Conservation (phyloP, 805 yeast genomes). For the Candida ovalis region DNA sequence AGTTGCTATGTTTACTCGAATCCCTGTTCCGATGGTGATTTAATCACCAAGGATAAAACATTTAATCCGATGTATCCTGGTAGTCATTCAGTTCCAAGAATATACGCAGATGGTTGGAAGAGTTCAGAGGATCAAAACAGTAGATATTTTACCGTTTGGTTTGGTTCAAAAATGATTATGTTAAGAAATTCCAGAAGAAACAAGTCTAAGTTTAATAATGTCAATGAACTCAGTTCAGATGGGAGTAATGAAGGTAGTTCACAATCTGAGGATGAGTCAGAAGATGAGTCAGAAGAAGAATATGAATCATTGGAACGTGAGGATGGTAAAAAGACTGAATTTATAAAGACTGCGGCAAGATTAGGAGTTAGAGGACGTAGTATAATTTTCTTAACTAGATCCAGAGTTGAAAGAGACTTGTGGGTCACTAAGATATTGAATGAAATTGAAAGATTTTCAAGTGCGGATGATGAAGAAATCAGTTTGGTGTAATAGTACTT, state of each 20-base stretch:
- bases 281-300: not conserved
- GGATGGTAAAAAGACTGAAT: constrained; percentile 23
- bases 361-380: constrained; percentile 66
- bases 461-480: constrained; percentile 17
- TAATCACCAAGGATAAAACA: constrained; percentile 38
- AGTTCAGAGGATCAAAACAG: constrained; percentile 73
- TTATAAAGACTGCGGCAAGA: constrained; percentile 43
- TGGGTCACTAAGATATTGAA: constrained; percentile 60
- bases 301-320: not conserved
- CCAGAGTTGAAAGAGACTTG: constrained; percentile 75
- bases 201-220: not conserved
- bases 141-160: constrained; percentile 83
- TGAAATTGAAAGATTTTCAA: constrained; percentile 42
- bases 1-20: constrained; percentile 80
- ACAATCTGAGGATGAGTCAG: not conserved
- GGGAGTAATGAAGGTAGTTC: constrained; percentile 1
- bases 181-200: constrained; percentile 20
- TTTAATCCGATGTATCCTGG: constrained; percentile 51
- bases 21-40: constrained; percentile 50
- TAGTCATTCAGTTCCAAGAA: constrained; percentile 58
- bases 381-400: constrained; percentile 74
- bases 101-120: constrained; percentile 80
- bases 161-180: constrained; percentile 57
- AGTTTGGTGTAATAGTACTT: constrained; percentile 11
- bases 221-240: not conserved